phyloP scores from a whole-genome alignment of 2,329 filamentous ascomycete genomes.

The Rhytidhysteron rufulum region DNA sequence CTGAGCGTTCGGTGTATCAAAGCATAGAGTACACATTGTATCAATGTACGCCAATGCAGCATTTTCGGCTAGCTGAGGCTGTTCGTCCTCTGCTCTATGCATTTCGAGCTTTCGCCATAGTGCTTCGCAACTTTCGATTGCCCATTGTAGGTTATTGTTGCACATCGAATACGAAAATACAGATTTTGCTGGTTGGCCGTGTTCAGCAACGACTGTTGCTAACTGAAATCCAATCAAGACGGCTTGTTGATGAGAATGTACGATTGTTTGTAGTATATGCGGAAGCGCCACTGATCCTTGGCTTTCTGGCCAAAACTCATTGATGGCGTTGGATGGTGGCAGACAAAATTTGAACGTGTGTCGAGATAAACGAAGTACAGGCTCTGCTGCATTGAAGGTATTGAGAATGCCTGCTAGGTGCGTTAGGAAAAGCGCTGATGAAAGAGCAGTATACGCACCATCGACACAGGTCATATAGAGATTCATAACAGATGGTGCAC shows the following conservation, averaged over 20 bases:
- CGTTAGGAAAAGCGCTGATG: slow-evolving; percentile 1
- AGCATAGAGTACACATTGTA: slow-evolving; percentile 14
- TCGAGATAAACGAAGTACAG: slow-evolving; percentile 7
- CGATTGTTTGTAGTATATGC: slow-evolving; percentile 33
- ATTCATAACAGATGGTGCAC: slow-evolving; percentile 29
- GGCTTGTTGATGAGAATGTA: slow-evolving; percentile 20
- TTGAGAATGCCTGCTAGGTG: slow-evolving; percentile 40
- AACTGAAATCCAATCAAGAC: slow-evolving; percentile 24
- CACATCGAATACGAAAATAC: slow-evolving; percentile 1
- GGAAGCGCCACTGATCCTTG: slow-evolving; percentile 40
- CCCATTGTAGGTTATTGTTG: slow-evolving; percentile 21
- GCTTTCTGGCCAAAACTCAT: slow-evolving; percentile 35
- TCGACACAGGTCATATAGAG: slow-evolving; percentile 40
- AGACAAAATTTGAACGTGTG: slow-evolving; percentile 26
- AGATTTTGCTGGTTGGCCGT: not conserved
- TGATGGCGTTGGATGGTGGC: slow-evolving; percentile 38
- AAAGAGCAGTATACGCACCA: slow-evolving; percentile 24
- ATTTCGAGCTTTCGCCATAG: slow-evolving; percentile 23
- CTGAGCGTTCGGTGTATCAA: slow-evolving; percentile 5
- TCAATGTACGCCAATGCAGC: slow-evolving; percentile 20
- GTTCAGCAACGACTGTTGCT: slow-evolving; percentile 15
- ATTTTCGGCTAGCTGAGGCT: slow-evolving; percentile 14
- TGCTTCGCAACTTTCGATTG: slow-evolving; percentile 17
- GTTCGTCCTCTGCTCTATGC: slow-evolving; percentile 14
- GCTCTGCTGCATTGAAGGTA: slow-evolving; percentile 36